These are phyloP conservation scores for Penicillium bialowiezense DNA, from an alignment of 495 filamentous ascomycete genomes.

Conservation along the genomic window DNA sequence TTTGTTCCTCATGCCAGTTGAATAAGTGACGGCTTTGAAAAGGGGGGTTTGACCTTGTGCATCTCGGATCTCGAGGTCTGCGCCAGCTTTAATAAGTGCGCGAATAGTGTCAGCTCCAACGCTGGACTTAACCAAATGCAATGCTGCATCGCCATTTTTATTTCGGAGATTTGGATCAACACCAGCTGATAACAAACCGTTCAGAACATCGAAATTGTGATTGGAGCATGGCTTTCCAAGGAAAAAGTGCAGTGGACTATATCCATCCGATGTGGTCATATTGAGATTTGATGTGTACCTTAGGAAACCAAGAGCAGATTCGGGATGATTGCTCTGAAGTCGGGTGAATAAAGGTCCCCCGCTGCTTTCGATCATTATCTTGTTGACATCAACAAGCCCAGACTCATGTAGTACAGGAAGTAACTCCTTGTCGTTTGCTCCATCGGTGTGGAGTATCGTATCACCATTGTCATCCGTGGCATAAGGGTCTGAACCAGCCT, in stretches of 20 bases:
- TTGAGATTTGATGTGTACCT: constrained; percentile 6
- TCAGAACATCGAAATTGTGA: too few species aligned
- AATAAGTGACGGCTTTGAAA: too few species aligned
- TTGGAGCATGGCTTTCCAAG: not conserved
- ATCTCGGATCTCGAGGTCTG: constrained; percentile 17
- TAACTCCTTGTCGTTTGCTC: constrained; percentile 5
- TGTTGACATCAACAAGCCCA: constrained; percentile 13
- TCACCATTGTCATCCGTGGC: constrained; percentile 6
- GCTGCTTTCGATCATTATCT: not conserved
- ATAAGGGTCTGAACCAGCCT: constrained; percentile 16
- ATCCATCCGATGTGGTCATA: not conserved
- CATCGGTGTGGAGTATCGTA: constrained; percentile 13
- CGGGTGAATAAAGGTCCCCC: not conserved
- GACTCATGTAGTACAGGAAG: constrained; percentile 6
- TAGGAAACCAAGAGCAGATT: not conserved
- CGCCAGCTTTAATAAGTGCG: constrained; percentile 16
- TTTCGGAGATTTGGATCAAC: constrained; percentile 18
- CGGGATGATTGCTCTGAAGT: not conserved
- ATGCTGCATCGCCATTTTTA: constrained; percentile 9
- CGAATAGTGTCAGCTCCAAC: not conserved
- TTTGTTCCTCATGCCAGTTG: too few species aligned
- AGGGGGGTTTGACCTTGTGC: constrained; percentile 12
- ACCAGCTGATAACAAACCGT: constrained; percentile 12
- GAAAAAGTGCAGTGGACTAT: constrained; percentile 3
- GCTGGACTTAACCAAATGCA: constrained; percentile 1